Evolutionary conservation across 768 basidiomycete genomes (phyloP), one percentile per base, ranked within the genome.

Genomic region (Gyrodon lividus): DNA sequence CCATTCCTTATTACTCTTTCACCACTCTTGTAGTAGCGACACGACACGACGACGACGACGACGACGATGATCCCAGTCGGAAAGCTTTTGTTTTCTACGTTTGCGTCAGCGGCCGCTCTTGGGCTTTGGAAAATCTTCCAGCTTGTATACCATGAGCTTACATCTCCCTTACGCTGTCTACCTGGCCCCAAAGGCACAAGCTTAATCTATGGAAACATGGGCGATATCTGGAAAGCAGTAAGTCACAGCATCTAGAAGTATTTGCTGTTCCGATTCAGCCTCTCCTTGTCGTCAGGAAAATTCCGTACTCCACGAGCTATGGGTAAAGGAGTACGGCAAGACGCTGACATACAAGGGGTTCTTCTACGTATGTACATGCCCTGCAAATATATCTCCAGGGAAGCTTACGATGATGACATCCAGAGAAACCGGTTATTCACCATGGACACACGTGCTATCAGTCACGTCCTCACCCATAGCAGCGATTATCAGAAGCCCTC

Each of bases 391-490:
- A 17, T 24, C 2, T 41, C 16, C 10, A 13, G 13, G 33, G 22
- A 28, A 7, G 19, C 43, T 52, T 40, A 54, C 24, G 10, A 10
- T 40, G 19, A 6, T 35, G 30, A 20, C 14, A 17, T 24, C 2
- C 51, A 76, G 73, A 39, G 50, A 6, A 48, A 65, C 16, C 74
- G 78, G 6, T 64, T 89, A 9, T 76, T 75, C 61, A 87, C 84
- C 0, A 63, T 73, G 46, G 89, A 90, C 58, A 70, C 79, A 0
- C 78, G 79, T 23, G 87, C 86, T 0, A 34, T 91, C 31, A 75
- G 77, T 38, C 82, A 90, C 56, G 72, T 92, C 45, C 70, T 92
- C 13, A 74, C 76, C 54, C 81, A 86, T 49, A 69, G 69, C 23
- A 64, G 76, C 26, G 67, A 73, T 35, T 89, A 84, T 54, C 77